These are phyloP conservation scores for Setaria italica DNA, from an alignment of 202 grass and related monocot genomes.

Conservation along the genomic window DNA sequence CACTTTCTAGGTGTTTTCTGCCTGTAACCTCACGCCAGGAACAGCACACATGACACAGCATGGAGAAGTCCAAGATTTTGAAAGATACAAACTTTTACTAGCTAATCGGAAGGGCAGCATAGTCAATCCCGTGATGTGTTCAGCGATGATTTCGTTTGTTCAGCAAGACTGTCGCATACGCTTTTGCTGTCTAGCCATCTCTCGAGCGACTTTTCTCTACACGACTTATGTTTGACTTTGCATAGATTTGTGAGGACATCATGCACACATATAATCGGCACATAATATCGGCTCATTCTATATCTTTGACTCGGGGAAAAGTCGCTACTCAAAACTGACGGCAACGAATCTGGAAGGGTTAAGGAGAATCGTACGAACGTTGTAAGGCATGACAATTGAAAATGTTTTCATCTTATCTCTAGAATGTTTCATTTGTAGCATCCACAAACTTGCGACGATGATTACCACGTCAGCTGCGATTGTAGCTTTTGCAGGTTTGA, in stretches of 20 bases:
- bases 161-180: not conserved
- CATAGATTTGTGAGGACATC: conserved; percentile 12
- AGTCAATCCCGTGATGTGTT: not conserved
- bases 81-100: too few relatives aligned
- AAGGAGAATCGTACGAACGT: too few relatives aligned
- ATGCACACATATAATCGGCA: not conserved
- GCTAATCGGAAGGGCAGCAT: too few relatives aligned
- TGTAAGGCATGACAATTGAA: too few relatives aligned
- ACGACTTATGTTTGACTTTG: not conserved
- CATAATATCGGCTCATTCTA: not conserved
- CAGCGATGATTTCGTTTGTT: not conserved
- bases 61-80: not conserved
- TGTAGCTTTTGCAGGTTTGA: too few relatives aligned
- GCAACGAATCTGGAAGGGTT: too few relatives aligned
- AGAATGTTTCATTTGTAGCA: too few relatives aligned
- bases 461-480: too few relatives aligned
- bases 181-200: not conserved
- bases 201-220: not conserved
- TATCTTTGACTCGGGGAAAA: not conserved
- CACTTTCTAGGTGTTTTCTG: not conserved
- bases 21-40: not conserved
- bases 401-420: too few relatives aligned
- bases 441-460: too few relatives aligned
- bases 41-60: not conserved
- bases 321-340: too few relatives aligned